phyloP scores from a whole-genome alignment of 441 rosid species.

The Adansonia madagascariensis region DNA sequence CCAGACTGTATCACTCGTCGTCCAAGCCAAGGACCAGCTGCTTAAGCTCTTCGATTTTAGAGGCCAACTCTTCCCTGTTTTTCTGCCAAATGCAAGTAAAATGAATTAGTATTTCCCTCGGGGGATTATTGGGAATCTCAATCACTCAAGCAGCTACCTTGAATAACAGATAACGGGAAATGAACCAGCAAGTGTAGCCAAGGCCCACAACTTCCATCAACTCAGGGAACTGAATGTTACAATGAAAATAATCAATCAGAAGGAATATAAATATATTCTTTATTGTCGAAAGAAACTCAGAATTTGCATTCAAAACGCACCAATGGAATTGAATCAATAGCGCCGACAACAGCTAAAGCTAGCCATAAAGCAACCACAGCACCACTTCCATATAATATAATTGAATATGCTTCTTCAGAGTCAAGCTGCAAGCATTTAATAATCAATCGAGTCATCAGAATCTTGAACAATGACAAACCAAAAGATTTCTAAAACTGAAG shows the following conservation, averaged over 20 bases:
- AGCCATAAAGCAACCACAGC: slow-evolving; percentile 64
- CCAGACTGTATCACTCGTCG: slow-evolving; percentile 42
- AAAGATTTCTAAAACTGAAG: not conserved
- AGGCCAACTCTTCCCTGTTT: slow-evolving; percentile 68
- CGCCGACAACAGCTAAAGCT: slow-evolving; percentile 56
- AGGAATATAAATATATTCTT: not conserved
- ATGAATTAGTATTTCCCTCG: not conserved
- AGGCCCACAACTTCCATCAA: slow-evolving; percentile 88
- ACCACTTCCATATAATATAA: slow-evolving; percentile 61
- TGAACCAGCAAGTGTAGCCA: slow-evolving; percentile 80
- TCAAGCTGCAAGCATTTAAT: slow-evolving; percentile 57
- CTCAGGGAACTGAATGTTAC: slow-evolving; percentile 62
- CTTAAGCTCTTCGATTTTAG: slow-evolving; percentile 68
- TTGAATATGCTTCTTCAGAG: slow-evolving; percentile 51
- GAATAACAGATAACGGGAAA: slow-evolving; percentile 69
- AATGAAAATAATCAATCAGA: not conserved
- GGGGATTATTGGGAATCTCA: not conserved
- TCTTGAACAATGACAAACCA: not conserved
- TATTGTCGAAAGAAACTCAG: not conserved
- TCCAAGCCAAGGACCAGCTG: slow-evolving; percentile 66
- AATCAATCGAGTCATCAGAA: slow-evolving; percentile 14
- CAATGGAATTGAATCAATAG: slow-evolving; percentile 86
- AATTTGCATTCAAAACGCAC: slow-evolving; percentile 38
- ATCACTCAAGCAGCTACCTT: slow-evolving; percentile 50
- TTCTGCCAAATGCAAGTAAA: slow-evolving; percentile 45